Conservation (phyloP, 2,329 filamentous ascomycete species). For the Metarhizium brunneum region DNA sequence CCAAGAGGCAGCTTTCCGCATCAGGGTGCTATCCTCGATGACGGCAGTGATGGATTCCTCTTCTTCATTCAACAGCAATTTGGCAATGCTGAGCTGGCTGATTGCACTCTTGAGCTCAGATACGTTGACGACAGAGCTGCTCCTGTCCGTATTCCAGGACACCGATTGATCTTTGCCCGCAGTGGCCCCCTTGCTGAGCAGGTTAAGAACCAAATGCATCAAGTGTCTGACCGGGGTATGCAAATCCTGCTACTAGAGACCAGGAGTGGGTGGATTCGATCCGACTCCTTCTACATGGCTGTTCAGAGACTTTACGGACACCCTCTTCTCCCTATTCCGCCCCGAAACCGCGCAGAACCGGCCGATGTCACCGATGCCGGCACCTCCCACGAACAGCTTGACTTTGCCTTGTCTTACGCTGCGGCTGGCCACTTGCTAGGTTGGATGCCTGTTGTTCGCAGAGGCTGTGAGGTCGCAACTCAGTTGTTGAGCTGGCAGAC, state of each 20-base stretch:
- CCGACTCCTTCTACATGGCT: constrained; percentile 47
- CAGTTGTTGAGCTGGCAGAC: constrained; percentile 54
- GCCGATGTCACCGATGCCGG: constrained; percentile 27
- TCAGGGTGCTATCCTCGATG: constrained; percentile 16
- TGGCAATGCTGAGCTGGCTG: constrained; percentile 23
- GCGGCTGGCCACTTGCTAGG: constrained; percentile 51
- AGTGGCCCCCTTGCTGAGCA: constrained; percentile 27
- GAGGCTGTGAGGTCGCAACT: constrained; percentile 51
- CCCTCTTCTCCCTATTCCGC: constrained; percentile 33
- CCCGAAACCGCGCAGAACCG: constrained; percentile 16
- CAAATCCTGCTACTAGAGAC: constrained; percentile 33
- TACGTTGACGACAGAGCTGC: constrained; percentile 29
- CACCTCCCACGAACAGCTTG: constrained; percentile 33
- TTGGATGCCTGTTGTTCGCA: constrained; percentile 43
- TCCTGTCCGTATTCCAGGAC: constrained; percentile 38
- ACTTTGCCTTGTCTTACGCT: constrained; percentile 54
- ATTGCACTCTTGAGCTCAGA: constrained; percentile 37
- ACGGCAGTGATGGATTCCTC: constrained; percentile 28
- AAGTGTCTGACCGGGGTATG: constrained; percentile 14
- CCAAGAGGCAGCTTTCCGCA: constrained; percentile 19
- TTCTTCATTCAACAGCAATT: constrained; percentile 30
- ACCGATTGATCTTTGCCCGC: constrained; percentile 46
- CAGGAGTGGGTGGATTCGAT: constrained; percentile 42
- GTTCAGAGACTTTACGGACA: constrained; percentile 49
- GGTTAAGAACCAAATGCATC: constrained; percentile 21